These are phyloP conservation scores for Xylaria telfairii DNA, from an alignment of 495 filamentous ascomycete genomes.

Conservation along the genomic window DNA sequence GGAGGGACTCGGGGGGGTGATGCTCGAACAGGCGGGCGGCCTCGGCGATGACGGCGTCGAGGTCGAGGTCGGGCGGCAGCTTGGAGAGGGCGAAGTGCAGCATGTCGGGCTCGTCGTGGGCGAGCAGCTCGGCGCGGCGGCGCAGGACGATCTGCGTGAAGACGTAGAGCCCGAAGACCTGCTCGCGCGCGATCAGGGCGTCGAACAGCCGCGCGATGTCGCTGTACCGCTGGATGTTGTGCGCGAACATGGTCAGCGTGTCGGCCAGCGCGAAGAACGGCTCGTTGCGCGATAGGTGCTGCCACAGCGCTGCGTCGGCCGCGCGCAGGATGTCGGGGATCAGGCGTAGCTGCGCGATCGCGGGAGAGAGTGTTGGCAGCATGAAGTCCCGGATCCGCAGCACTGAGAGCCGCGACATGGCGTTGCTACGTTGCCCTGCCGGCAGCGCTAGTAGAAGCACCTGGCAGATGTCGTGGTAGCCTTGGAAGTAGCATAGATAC, in stretches of 20 bases:
- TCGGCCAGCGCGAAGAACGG: constrained; percentile 93
- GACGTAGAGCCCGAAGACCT: constrained; percentile 85
- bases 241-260: constrained; percentile 92
- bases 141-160: constrained; percentile 87
- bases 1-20: constrained; percentile 77
- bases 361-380: constrained; percentile 85
- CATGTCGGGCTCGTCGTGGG: constrained; percentile 93
- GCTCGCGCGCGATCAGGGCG: constrained; percentile 82
- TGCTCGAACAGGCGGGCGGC: constrained; percentile 66
- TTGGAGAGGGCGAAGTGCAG: constrained; percentile 88
- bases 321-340: constrained; percentile 79
- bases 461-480: constrained; percentile 97
- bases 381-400: constrained; percentile 96
- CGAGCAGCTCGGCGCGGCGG: constrained; percentile 80
- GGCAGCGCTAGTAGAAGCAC: constrained; percentile 88
- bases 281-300: constrained; percentile 75
- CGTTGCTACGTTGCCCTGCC: constrained; percentile 49
- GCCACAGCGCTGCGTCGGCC: constrained; percentile 69
- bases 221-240: constrained; percentile 89
- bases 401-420: constrained; percentile 80
- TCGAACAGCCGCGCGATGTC: constrained; percentile 89
- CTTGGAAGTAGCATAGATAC: constrained; percentile 94
- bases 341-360: constrained; percentile 80
- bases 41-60: constrained; percentile 74
- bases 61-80: constrained; percentile 80